A percentile compares a stretch with the other conserved stretches of the same genome.
These are phyloP conservation scores for Dimocarpus longan DNA, from an alignment of 345 rosid species.

Conservation along the genomic window DNA sequence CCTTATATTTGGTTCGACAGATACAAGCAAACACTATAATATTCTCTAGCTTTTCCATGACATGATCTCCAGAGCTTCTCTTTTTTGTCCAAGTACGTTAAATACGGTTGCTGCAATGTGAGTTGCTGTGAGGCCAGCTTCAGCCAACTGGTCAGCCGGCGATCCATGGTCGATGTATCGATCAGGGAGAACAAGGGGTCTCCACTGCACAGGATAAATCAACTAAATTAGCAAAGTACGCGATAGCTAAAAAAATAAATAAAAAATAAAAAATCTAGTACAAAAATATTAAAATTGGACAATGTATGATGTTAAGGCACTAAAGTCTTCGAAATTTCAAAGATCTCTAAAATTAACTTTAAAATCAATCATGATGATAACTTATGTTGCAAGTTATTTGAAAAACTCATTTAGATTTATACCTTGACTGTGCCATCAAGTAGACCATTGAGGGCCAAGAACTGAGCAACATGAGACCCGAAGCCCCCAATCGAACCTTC, in stretches of 20 bases:
- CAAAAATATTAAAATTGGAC: neutral
- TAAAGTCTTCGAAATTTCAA: neutral
- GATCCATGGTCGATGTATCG: constrained; percentile 85
- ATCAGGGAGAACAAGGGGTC: constrained; percentile 82
- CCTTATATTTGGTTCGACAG: constrained; percentile 11
- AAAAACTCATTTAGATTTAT: constrained; percentile 1
- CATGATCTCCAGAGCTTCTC: constrained; percentile 65
- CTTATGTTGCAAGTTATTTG: neutral
- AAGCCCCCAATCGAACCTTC: constrained; percentile 98
- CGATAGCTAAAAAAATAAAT: neutral
- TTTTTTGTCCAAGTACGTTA: constrained; percentile 62
- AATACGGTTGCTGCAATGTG: constrained; percentile 87
- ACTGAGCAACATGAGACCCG: constrained; percentile 93
- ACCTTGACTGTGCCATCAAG: constrained; percentile 92
- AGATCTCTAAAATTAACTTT: too few species aligned
- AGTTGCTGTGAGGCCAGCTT: constrained; percentile 83
- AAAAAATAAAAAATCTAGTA: neutral
- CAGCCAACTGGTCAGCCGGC: constrained; percentile 60
- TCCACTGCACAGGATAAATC: constrained; percentile 58
- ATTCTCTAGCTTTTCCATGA: constrained; percentile 20
- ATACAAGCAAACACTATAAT: neutral
- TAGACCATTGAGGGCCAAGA: constrained; percentile 87
- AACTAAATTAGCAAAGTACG: neutral
- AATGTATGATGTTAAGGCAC: constrained; percentile 1
- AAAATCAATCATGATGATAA: neutral